Evolutionary conservation across 1,284 basidiomycete genomes (phyloP).

Genomic region (Apiotrichum laibachii): DNA sequence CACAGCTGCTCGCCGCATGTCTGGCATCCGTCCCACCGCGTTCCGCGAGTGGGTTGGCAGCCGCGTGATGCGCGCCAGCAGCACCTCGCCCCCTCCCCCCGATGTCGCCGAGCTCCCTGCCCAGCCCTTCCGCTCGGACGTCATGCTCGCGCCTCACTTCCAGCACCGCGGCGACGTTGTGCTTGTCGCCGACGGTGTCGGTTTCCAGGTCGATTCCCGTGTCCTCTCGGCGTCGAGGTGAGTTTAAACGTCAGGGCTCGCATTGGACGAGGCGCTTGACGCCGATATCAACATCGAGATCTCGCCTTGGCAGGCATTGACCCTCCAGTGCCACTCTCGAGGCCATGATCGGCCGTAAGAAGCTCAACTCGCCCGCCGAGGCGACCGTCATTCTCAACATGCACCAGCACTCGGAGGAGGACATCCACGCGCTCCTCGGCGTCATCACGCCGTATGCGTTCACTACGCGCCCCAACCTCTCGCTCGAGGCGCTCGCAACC

Average conservation of each 20-base stretch:
- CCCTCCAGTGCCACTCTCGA: background rate
- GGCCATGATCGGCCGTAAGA: background rate
- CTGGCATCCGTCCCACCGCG: background rate
- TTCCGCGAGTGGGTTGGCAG: background rate
- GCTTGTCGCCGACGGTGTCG: background rate
- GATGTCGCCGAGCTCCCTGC: background rate
- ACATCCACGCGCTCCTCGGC: background rate
- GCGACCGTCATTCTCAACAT: background rate
- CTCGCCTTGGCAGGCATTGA: background rate
- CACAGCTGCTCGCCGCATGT: too few relatives aligned
- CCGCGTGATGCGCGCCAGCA: background rate
- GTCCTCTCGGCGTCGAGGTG: conserved; percentile 1
- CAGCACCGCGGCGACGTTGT: conserved; percentile 1
- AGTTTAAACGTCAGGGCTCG: background rate
- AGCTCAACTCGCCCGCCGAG: background rate
- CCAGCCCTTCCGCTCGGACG: background rate
- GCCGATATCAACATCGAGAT: too few relatives aligned
- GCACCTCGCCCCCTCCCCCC: background rate
- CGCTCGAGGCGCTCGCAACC: background rate
- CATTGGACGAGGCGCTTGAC: too few relatives aligned
- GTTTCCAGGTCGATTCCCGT: conserved; percentile 5
- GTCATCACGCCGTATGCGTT: background rate
- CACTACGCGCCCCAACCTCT: background rate
- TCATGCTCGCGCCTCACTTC: background rate
- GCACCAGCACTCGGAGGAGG: background rate